phyloP scores from a whole-genome alignment of 2,329 filamentous ascomycete species.

The Aspergillus fructus region DNA sequence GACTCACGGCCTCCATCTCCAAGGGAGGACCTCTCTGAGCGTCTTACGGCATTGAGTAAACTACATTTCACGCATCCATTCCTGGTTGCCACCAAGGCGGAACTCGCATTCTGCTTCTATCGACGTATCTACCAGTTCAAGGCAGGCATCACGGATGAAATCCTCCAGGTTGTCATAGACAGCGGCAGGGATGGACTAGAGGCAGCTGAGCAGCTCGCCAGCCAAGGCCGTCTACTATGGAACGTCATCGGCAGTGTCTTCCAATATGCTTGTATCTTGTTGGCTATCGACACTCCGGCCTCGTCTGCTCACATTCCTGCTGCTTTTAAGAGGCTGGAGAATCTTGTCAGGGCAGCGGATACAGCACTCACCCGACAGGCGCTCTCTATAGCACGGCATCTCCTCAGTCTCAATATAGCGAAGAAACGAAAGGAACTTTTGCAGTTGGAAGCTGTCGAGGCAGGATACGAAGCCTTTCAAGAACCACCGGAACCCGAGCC shows the following conservation, averaged over 20 bases:
- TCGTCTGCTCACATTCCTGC: conserved; percentile 19
- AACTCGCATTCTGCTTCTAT: conserved; percentile 34
- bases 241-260: conserved; percentile 34
- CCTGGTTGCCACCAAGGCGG: conserved; percentile 29
- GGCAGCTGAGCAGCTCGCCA: conserved; percentile 24
- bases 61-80: conserved; percentile 26
- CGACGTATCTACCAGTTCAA: conserved; percentile 32
- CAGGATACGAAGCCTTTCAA: conserved; percentile 16
- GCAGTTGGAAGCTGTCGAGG: conserved; percentile 30
- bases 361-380: conserved; percentile 29
- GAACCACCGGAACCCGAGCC: conserved; percentile 11
- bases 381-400: conserved; percentile 28
- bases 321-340: conserved; percentile 28
- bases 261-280: conserved; percentile 30
- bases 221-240: conserved; percentile 28
- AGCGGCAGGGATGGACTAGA: conserved; percentile 22
- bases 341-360: conserved; percentile 25
- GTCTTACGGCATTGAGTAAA: conserved; percentile 20
- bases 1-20: conserved; percentile 14
- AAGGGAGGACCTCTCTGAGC: conserved; percentile 25
- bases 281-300: conserved; percentile 28
- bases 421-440: conserved; percentile 31
- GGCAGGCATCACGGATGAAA: conserved; percentile 19
- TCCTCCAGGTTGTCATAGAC: conserved; percentile 24
- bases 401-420: conserved; percentile 27